phyloP scores from a whole-genome alignment of 768 basidiomycete genomes.

The Lentinula lateritia region DNA sequence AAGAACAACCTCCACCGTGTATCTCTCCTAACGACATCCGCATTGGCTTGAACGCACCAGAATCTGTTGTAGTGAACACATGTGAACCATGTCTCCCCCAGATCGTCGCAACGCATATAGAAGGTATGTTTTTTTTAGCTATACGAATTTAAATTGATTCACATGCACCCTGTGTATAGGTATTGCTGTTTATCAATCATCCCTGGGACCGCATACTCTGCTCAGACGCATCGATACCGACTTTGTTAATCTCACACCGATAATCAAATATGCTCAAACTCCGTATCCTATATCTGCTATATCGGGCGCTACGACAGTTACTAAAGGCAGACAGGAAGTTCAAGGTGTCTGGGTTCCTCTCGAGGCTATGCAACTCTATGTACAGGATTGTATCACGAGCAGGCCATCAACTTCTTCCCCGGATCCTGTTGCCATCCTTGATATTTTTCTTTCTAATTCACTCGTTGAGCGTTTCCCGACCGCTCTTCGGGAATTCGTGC shows the following conservation, averaged over 20 bases:
- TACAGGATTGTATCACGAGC: slow-evolving; percentile 28
- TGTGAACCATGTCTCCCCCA: slow-evolving; percentile 57
- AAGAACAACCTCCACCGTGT: slow-evolving; percentile 22
- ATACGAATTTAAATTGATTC: slow-evolving; percentile 9
- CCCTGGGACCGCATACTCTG: slow-evolving; percentile 47
- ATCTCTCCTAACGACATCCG: slow-evolving; percentile 36
- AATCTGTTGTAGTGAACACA: slow-evolving; percentile 54
- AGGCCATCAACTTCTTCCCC: slow-evolving; percentile 22
- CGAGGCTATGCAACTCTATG: slow-evolving; percentile 44
- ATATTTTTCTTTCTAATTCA: slow-evolving; percentile 56
- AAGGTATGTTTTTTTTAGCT: slow-evolving; percentile 41
- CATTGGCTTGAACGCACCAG: slow-evolving; percentile 17
- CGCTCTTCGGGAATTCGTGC: slow-evolving; percentile 54
- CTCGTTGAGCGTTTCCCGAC: slow-evolving; percentile 60
- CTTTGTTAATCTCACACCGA: slow-evolving; percentile 67
- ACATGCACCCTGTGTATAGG: slow-evolving; percentile 30
- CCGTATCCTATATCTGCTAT: slow-evolving; percentile 32
- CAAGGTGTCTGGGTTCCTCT: slow-evolving; percentile 72
- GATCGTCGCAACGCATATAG: slow-evolving; percentile 62
- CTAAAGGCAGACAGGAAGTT: slow-evolving; percentile 46
- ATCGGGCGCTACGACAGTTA: slow-evolving; percentile 44
- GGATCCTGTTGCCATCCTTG: slow-evolving; percentile 29
- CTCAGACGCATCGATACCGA: slow-evolving; percentile 75
- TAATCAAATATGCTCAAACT: slow-evolving; percentile 40
- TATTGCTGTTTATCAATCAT: slow-evolving; percentile 71